Evolutionary conservation across 345 rosid genomes (phyloP).

Genomic region (Mallotus nudiflorus): DNA sequence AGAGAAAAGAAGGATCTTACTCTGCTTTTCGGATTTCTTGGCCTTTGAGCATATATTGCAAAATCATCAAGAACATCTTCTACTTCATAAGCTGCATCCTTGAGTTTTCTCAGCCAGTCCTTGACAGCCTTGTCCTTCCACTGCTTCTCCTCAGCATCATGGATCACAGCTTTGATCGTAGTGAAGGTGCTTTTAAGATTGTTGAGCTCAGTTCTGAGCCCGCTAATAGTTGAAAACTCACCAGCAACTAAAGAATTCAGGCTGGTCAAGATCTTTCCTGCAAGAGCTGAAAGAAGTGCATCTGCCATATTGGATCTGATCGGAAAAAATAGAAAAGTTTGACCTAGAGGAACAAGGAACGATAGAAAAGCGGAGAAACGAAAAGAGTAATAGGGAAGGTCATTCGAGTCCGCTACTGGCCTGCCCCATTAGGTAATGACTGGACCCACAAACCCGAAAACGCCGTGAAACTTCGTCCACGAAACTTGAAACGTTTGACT

Average conservation of each 20-base stretch:
- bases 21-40: neutral
- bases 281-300: conserved; percentile 3
- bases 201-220: neutral
- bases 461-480: too few species aligned
- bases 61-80: conserved; percentile 6
- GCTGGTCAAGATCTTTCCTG: neutral
- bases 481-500: too few species aligned
- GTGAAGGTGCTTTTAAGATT: too few species aligned
- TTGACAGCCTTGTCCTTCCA: neutral
- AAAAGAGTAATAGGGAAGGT: too few species aligned
- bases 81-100: too few species aligned
- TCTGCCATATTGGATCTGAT: conserved; percentile 1
- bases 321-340: too few species aligned
- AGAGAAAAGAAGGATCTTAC: neutral
- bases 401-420: too few species aligned
- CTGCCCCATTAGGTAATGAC: too few species aligned
- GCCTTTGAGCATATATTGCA: neutral
- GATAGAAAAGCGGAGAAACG: too few species aligned
- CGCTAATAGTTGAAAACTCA: neutral
- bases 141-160: conserved; percentile 18
- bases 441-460: too few species aligned
- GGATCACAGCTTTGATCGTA: conserved; percentile 9
- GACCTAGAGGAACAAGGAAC: too few species aligned
- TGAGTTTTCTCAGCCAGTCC: conserved; percentile 10
- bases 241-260: neutral